phyloP scores from a whole-genome alignment of 2,329 filamentous ascomycete genomes.

The Colletotrichum abscissum region DNA sequence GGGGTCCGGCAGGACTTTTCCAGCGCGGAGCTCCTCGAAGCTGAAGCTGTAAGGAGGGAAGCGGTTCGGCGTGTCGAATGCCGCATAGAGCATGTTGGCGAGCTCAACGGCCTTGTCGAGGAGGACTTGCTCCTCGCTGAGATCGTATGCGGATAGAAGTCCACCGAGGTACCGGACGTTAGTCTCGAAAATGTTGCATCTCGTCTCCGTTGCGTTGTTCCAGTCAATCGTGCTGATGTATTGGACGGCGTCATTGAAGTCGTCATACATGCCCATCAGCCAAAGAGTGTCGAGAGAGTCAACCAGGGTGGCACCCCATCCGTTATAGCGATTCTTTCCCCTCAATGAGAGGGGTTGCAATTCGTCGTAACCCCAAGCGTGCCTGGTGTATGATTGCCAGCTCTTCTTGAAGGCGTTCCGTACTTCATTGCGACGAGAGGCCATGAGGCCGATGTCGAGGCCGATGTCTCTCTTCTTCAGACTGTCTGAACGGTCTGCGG shows the following conservation, averaged over 20 bases:
- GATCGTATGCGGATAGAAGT: conserved; percentile 75
- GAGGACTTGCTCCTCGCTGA: conserved; percentile 67
- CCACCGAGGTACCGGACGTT: conserved; percentile 79
- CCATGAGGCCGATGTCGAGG: conserved; percentile 43
- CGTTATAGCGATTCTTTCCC: conserved; percentile 54
- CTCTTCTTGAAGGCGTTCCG: conserved; percentile 48
- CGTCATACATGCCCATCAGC: conserved; percentile 63
- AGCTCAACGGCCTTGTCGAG: conserved; percentile 72
- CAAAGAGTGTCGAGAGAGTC: conserved; percentile 62
- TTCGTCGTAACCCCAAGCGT: conserved; percentile 60
- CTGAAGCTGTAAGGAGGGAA: conserved; percentile 59
- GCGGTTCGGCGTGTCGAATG: conserved; percentile 76
- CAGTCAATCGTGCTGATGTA: conserved; percentile 62
- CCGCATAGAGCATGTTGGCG: conserved; percentile 72
- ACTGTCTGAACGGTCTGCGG: conserved; percentile 16
- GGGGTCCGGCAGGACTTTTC: conserved; percentile 20
- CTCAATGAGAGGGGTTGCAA: conserved; percentile 53
- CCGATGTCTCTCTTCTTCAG: conserved; percentile 44
- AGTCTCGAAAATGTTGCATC: conserved; percentile 76
- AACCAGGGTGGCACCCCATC: conserved; percentile 58
- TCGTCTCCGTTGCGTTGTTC: conserved; percentile 54
- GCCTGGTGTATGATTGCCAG: conserved; percentile 55
- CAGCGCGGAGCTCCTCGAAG: conserved; percentile 32
- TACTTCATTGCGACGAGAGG: conserved; percentile 50
- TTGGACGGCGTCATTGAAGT: conserved; percentile 61